These are phyloP conservation scores for Penicillium arizonense DNA, from an alignment of 495 filamentous ascomycete species.

Conservation along the genomic window DNA sequence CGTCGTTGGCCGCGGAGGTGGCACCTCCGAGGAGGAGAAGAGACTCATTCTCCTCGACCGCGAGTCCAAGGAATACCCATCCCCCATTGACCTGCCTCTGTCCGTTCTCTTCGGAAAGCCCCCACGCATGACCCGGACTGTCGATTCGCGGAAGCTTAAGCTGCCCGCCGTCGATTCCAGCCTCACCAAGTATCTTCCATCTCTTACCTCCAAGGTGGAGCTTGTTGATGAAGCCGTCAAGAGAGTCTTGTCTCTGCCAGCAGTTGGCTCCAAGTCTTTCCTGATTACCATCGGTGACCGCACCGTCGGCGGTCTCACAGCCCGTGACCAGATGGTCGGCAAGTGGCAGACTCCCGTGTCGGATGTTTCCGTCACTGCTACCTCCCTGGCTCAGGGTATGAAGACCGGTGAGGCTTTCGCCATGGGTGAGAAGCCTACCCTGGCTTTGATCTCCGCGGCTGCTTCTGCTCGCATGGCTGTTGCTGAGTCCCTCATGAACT, in stretches of 20 bases:
- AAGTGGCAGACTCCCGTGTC: constrained; percentile 95
- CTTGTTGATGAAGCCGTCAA: constrained; percentile 73
- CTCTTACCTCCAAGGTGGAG: constrained; percentile 54
- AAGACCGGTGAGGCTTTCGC: constrained; percentile 93
- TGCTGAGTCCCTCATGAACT: constrained; percentile 88
- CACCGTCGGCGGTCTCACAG: constrained; percentile 83
- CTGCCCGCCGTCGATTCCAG: constrained; percentile 73
- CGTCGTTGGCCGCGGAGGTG: constrained; percentile 77
- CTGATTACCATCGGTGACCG: constrained; percentile 95
- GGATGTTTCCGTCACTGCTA: constrained; percentile 88
- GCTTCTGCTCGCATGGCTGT: constrained; percentile 98
- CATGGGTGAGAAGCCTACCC: constrained; percentile 89
- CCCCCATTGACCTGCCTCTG: constrained; percentile 89
- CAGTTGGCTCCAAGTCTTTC: constrained; percentile 94
- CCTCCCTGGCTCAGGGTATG: constrained; percentile 67
- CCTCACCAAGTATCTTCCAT: constrained; percentile 60
- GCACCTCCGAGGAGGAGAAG: constrained; percentile 59
- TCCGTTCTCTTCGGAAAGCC: constrained; percentile 88
- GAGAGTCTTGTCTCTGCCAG: constrained; percentile 77
- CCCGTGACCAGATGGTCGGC: constrained; percentile 93
- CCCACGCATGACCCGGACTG: constrained; percentile 77
- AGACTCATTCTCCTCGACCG: constrained; percentile 78
- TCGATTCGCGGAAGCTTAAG: constrained; percentile 66
- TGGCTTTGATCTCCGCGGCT: constrained; percentile 86
- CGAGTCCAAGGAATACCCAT: constrained; percentile 71